Evolutionary conservation across 1,284 basidiomycete species (phyloP), one percentile per base, ranked within the genome.

Genomic region (Microbotryum intermedium): DNA sequence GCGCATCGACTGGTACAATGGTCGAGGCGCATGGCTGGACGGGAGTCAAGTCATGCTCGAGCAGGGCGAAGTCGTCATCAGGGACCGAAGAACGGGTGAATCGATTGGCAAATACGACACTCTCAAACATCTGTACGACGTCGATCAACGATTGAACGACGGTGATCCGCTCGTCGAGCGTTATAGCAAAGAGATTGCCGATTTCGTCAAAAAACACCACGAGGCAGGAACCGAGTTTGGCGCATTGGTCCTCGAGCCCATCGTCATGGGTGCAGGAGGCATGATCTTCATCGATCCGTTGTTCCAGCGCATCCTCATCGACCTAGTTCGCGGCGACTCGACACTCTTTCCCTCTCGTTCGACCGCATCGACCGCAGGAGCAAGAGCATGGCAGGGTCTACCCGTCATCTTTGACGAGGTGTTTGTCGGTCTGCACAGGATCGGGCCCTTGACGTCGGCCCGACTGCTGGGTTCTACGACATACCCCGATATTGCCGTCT

Each of bases 241-340:
- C 18, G 88, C 90, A 0, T 79, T 97, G 16, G 83, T 97, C 16
- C 77, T 98, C 43, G 94, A 98, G 73, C 94, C 94, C 0, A 80
- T 95, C 18, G 83, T 95, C 30, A 86, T 97, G 81, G 94, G 94
- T 18, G 93, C 94, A 0, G 94, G 90, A 0, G 94, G 94, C 0
- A 97, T 97, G 94, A 79, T 93, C 45, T 97, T 97, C 72, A 91
- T 97, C 51, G 94, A 98, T 71, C 94, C 94, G 1, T 83, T 98
- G 42, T 97, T 94, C 80, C 94, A 98, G 73, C 82, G 88, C 23
- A 78, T 91, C 45, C 76, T 98, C 61, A 79, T 97, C 51, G 90
- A 95, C 68, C 81, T 84, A 4, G 87, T 90, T 7, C 83, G 94
- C 39, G 78, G 77, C 3, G 75, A 75, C 59, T 71, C 69, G 21